Evolutionary conservation across 768 basidiomycete genomes (phyloP).

Genomic region (Auricularia auricula-judae): DNA sequence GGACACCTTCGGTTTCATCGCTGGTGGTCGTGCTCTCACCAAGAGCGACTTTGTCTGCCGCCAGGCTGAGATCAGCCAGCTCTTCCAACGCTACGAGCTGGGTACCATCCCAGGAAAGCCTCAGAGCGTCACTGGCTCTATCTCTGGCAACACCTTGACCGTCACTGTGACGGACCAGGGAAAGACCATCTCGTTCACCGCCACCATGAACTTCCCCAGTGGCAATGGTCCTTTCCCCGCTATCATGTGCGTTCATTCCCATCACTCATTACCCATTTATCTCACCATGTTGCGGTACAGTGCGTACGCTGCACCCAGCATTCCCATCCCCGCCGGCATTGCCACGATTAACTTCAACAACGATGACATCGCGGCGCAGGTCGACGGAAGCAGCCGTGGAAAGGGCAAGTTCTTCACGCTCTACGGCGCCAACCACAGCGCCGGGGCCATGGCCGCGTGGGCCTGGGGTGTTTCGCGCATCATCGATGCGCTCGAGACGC

Average conservation of each 20-base stretch:
- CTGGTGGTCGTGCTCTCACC: constrained; percentile 31
- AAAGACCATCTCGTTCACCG: constrained; percentile 38
- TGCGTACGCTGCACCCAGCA: constrained; percentile 33
- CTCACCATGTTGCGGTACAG: neutral
- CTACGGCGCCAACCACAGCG: constrained; percentile 35
- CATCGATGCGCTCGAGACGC: constrained; percentile 47
- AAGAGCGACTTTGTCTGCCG: constrained; percentile 42
- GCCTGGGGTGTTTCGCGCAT: constrained; percentile 50
- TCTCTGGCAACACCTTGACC: constrained; percentile 32
- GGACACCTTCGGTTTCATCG: constrained; percentile 42
- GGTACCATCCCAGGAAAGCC: constrained; percentile 41
- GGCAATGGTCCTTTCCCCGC: constrained; percentile 38
- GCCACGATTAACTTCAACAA: constrained; percentile 42
- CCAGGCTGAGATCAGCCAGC: constrained; percentile 33
- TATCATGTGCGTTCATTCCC: constrained; percentile 23
- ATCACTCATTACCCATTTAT: too few species aligned
- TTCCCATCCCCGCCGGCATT: constrained; percentile 21
- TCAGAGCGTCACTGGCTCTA: constrained; percentile 30
- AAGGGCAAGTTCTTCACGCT: constrained; percentile 47
- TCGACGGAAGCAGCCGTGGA: constrained; percentile 34
- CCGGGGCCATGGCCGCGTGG: constrained; percentile 50
- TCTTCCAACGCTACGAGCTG: constrained; percentile 43
- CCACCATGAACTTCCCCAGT: constrained; percentile 29
- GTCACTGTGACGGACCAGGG: constrained; percentile 37
- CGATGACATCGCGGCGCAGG: constrained; percentile 40